Conservation (phyloP, 2,329 filamentous ascomycete species). For the Bipolaris gigantea region DNA sequence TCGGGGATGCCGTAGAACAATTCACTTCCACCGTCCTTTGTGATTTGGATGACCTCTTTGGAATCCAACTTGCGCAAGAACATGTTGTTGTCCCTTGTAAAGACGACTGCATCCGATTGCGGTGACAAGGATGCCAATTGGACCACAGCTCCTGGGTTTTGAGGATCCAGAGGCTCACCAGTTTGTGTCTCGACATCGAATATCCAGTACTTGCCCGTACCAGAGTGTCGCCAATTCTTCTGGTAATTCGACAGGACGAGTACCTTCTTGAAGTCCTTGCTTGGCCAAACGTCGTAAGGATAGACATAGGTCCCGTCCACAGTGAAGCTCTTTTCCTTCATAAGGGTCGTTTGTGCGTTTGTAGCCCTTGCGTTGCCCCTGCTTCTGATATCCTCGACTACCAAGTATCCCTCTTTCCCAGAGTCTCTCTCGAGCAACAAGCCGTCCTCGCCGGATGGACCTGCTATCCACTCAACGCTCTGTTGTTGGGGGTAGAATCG, state of each 20-base stretch:
- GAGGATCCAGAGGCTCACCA: constrained; percentile 75
- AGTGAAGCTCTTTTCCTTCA: constrained; percentile 67
- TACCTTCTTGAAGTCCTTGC: constrained; percentile 81
- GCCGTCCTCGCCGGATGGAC: constrained; percentile 77
- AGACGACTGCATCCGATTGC: constrained; percentile 82
- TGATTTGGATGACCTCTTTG: constrained; percentile 69
- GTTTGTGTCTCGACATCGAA: constrained; percentile 83
- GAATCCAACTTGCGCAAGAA: constrained; percentile 71
- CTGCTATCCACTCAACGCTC: constrained; percentile 75
- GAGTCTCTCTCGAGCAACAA: constrained; percentile 74
- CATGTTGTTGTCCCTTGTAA: constrained; percentile 87
- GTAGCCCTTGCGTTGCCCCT: constrained; percentile 46
- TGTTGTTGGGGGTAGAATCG: constrained; percentile 67
- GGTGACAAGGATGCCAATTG: constrained; percentile 92
- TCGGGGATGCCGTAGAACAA: constrained; percentile 96
- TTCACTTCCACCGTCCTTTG: constrained; percentile 80
- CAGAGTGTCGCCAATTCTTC: constrained; percentile 89
- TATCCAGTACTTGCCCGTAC: constrained; percentile 83
- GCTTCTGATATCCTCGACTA: constrained; percentile 81
- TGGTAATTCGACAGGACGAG: constrained; percentile 73
- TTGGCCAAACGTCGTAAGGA: constrained; percentile 71
- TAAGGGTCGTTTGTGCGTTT: constrained; percentile 67
- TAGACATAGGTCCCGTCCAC: constrained; percentile 59
- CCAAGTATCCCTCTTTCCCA: constrained; percentile 67
- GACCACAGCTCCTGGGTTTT: constrained; percentile 64